A percentile compares a stretch with the other conserved stretches of the same genome.
Evolutionary conservation across 352 stramenopile genomes (phyloP).

Genomic region (Phytophthora brassicae): DNA sequence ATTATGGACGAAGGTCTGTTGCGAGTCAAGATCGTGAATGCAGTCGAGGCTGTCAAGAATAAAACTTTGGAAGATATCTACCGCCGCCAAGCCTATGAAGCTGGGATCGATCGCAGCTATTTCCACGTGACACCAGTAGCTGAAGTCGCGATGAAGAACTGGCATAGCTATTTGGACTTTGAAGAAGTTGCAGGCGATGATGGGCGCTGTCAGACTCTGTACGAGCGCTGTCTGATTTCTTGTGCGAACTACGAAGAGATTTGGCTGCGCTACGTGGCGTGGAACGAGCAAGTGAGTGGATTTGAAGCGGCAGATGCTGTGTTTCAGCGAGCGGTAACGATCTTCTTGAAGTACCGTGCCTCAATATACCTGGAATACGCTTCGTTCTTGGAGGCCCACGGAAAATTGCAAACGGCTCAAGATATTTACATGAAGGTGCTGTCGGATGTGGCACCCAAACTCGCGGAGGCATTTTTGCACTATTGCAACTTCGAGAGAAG

Average conservation of each 20-base stretch:
- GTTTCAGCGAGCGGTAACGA: conserved; percentile 57
- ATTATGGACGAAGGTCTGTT: conserved; percentile 79
- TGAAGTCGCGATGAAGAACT: conserved; percentile 72
- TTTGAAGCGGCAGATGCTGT: conserved; percentile 69
- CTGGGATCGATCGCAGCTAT: conserved; percentile 78
- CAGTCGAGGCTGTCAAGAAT: conserved; percentile 72
- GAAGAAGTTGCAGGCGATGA: conserved; percentile 61
- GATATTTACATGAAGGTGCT: conserved; percentile 62
- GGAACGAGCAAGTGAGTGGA: conserved; percentile 52
- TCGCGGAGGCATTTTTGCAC: conserved; percentile 66
- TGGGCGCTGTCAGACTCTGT: conserved; percentile 60
- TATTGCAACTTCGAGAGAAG: conserved; percentile 77
- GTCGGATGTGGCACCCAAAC: conserved; percentile 49
- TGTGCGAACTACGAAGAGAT: conserved; percentile 86
- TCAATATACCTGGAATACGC: conserved; percentile 79
- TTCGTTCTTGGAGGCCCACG: conserved; percentile 61
- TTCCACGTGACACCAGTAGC: conserved; percentile 79
- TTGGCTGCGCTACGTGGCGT: conserved; percentile 73
- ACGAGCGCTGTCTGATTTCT: conserved; percentile 80
- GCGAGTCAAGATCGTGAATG: conserved; percentile 83
- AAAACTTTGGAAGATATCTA: conserved; percentile 64
- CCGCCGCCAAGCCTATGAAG: conserved; percentile 69
- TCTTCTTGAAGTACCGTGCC: conserved; percentile 76
- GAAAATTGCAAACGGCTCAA: conserved; percentile 52
- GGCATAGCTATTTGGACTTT: conserved; percentile 80